Base-by-base conservation (phyloP, 306 rosid species). In the Argentina anserina region DNA sequence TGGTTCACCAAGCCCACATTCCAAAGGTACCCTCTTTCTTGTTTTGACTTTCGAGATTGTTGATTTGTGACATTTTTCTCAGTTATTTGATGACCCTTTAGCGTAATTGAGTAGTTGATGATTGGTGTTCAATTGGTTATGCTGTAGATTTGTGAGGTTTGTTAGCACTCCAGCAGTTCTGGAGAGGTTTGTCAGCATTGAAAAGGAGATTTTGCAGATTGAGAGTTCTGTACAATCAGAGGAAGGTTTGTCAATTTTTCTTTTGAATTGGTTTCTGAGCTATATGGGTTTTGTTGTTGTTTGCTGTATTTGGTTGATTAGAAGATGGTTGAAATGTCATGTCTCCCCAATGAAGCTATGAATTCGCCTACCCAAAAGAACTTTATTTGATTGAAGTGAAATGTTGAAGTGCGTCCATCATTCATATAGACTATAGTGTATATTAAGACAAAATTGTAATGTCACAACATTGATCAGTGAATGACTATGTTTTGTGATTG, bases 81-180 rank as follows among this genome's bases (percentile, higher is more conserved):
- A n/a, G 12, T 7, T 0, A 4, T 50, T 25, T 52, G 29, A 50
- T 23, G 31, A 33, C 26, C 55, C 42, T 12, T 53, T 61, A 18
- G 25, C 25, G 11, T 63, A 37, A 20, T 60, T 31, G 65, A 15
- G 4, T 63, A 9, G 20, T 26, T 56, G 37, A 6, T 56, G 12
- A 36, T 36, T 70, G n/a, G 6, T 7, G 3, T 23, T 3, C 0
- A 12, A 17, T 31, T 61, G 69, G 10, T 31, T 46, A 10, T 69
- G 64, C 58, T 45, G 21, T 78, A 88, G 93, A 77, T 86, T 88
- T 82, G 93, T 88, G 68, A 80, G 90, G n/a, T 88, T 86, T 45
- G 90, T 88, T 65, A 82, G 93, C 87, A 86, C 93, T 39, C 93
- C 90, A 20, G 89, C 87, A 3, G 69, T 86, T 82, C 58, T 88